These are phyloP conservation scores for Gaillardinia entomophila DNA, from an alignment of 805 yeast genomes.

Conservation along the genomic window DNA sequence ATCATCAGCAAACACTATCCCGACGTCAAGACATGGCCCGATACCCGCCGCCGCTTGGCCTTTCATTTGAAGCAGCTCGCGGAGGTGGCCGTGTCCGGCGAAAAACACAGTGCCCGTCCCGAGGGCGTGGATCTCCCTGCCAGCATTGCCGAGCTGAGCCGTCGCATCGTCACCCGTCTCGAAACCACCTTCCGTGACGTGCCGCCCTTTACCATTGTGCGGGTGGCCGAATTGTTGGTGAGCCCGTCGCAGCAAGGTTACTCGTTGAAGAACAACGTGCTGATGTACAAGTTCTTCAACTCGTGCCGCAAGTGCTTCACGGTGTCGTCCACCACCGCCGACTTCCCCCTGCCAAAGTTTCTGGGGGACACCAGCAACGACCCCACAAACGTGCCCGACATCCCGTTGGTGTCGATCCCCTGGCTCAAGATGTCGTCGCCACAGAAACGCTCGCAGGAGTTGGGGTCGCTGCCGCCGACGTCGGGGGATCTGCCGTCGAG, in stretches of 20 bases:
- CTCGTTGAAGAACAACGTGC: constrained; percentile 19
- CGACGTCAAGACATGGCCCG: no score
- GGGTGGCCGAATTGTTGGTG: constrained; percentile 43
- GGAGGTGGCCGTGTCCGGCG: constrained; percentile 1
- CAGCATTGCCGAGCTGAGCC: neutral
- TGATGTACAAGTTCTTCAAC: constrained; percentile 37
- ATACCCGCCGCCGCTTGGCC: no score
- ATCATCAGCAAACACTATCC: neutral
- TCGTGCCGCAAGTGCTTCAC: constrained; percentile 29
- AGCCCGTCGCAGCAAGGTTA: constrained; percentile 33
- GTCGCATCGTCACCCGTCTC: constrained; percentile 31
- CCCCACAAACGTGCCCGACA: no score
- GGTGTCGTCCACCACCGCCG: constrained; percentile 24
- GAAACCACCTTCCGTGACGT: constrained; percentile 17
- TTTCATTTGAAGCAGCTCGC: no score
- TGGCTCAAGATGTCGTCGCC: no score
- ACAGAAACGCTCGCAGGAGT: no score
- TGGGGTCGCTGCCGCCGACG: no score
- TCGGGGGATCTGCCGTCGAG: no score
- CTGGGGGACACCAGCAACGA: constrained; percentile 1
- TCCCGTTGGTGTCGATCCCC: neutral
- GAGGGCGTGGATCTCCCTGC: constrained; percentile 5
- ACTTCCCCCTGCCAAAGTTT: constrained; percentile 9
- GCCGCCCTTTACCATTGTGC: constrained; percentile 45
- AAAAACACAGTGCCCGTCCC: constrained; percentile 4